Evolutionary conservation across 768 basidiomycete species (phyloP).

Genomic region (Psilocybe cubensis): DNA sequence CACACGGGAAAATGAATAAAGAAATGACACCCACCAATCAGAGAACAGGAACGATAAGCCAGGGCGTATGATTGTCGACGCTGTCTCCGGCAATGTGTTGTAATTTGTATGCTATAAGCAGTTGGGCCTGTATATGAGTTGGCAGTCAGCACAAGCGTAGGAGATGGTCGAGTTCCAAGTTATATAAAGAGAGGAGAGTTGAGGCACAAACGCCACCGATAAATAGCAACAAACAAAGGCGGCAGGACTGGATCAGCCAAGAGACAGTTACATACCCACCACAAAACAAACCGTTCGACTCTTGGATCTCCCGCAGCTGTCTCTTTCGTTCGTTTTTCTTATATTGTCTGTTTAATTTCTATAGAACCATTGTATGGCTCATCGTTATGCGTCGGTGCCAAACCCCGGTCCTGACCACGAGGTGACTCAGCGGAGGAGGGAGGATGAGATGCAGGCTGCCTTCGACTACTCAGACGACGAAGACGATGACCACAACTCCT

Average conservation of each 20-base stretch:
- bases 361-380: constrained; percentile 39
- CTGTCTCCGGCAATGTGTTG: too few species aligned
- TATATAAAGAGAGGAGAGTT: not conserved
- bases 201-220: constrained; percentile 5
- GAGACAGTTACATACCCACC: not conserved
- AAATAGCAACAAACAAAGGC: constrained; percentile 14
- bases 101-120: too few species aligned
- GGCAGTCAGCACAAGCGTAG: not conserved
- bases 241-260: constrained; percentile 4
- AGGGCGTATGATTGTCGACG: too few species aligned
- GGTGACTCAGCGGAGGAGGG: constrained; percentile 44
- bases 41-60: not conserved
- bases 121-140: too few species aligned
- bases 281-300: not conserved
- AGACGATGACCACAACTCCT: constrained; percentile 53
- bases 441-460: constrained; percentile 79
- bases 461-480: constrained; percentile 83
- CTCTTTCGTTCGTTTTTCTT: constrained; percentile 15
- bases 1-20: not conserved
- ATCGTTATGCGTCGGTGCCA: constrained; percentile 71
- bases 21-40: not conserved
- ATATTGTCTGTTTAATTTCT: constrained; percentile 6
- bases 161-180: not conserved
- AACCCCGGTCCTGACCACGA: constrained; percentile 52
- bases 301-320: constrained; percentile 8